phyloP scores from a whole-genome alignment of 202 grass and related monocot genomes.

The Miscanthus sacchariflorus region DNA sequence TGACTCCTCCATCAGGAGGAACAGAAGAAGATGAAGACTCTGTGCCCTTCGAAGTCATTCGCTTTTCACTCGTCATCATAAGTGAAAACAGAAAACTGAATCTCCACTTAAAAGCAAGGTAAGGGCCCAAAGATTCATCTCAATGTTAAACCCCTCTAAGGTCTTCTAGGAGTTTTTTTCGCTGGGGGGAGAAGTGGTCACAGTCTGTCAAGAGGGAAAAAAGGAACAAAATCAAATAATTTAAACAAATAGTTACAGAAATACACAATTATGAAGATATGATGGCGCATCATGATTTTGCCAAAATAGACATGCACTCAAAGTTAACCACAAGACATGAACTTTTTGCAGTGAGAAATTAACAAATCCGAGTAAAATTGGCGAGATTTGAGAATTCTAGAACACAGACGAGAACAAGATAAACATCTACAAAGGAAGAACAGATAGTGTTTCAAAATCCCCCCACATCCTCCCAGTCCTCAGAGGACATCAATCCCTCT shows the following conservation, averaged over 20 bases:
- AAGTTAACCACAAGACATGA: background rate
- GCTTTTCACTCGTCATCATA: constrained; percentile 37
- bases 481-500: background rate
- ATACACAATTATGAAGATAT: background rate
- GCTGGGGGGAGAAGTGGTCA: background rate
- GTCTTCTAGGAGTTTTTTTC: constrained; percentile 33
- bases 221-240: constrained; percentile 5
- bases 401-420: background rate
- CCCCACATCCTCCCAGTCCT: background rate
- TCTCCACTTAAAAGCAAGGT: constrained; percentile 38
- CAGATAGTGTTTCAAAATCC: background rate
- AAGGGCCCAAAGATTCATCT: constrained; percentile 39
- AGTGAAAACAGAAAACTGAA: constrained; percentile 37
- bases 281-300: no score
- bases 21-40: constrained; percentile 30
- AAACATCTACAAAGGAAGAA: background rate
- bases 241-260: background rate
- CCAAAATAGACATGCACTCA: no score
- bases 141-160: constrained; percentile 26
- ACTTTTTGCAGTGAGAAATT: constrained; percentile 6
- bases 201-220: constrained; percentile 31
- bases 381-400: constrained; percentile 3
- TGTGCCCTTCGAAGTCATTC: constrained; percentile 30
- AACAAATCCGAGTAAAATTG: constrained; percentile 11
- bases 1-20: constrained; percentile 47